Conservation (phyloP, 108 stramenopile genomes). For the Craspedostauros australis region DNA sequence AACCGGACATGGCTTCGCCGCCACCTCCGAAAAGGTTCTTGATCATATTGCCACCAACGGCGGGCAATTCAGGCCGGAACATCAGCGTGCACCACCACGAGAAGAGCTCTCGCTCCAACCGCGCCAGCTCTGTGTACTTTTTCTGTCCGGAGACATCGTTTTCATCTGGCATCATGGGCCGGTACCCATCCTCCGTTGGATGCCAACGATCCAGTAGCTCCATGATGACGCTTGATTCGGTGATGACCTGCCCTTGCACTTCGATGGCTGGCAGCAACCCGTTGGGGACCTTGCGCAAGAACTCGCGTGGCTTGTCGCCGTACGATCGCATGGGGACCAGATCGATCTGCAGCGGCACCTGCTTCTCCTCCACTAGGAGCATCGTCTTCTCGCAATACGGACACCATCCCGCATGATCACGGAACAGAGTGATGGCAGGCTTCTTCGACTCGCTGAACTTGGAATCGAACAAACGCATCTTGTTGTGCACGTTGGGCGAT, state of each 20-base stretch:
- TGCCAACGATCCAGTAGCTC: constrained; percentile 78
- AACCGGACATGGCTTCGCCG: constrained; percentile 46
- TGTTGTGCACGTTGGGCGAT: constrained; percentile 67
- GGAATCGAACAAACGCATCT: constrained; percentile 51
- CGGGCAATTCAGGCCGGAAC: constrained; percentile 62
- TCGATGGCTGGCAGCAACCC: constrained; percentile 87
- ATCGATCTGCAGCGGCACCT: constrained; percentile 81
- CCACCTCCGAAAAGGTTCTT: constrained; percentile 37
- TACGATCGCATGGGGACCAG: constrained; percentile 90
- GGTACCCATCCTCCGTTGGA: constrained; percentile 57
- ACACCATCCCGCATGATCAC: constrained; percentile 75
- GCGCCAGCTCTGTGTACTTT: constrained; percentile 53
- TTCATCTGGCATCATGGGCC: constrained; percentile 64
- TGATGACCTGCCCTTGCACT: constrained; percentile 64
- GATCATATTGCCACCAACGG: constrained; percentile 26
- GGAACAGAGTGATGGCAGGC: constrained; percentile 60
- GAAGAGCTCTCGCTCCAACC: constrained; percentile 86
- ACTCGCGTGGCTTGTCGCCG: constrained; percentile 85
- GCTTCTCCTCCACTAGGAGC: constrained; percentile 90
- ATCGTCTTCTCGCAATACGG: constrained; percentile 55
- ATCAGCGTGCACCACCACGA: constrained; percentile 89
- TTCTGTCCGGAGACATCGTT: constrained; percentile 17
- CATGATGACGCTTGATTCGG: constrained; percentile 88
- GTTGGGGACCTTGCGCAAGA: constrained; percentile 77
- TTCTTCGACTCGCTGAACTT: constrained; percentile 5